phyloP scores from a whole-genome alignment of 31 red algal genomes.

The Endocladia muricata region DNA sequence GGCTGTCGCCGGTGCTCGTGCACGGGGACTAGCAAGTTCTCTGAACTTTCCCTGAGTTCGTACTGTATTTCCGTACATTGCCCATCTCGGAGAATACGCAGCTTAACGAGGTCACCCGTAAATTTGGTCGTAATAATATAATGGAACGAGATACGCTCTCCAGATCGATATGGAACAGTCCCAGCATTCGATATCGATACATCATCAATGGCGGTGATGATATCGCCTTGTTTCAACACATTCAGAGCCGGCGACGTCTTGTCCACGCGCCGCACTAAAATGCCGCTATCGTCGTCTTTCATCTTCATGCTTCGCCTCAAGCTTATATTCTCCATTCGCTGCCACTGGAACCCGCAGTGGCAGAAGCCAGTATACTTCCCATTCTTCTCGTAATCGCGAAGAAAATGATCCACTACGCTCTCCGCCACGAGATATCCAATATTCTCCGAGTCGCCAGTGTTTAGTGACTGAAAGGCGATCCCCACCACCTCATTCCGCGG shows the following conservation, averaged over 20 bases:
- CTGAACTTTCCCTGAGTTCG: conserved; percentile 46
- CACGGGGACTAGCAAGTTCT: conserved; percentile 67
- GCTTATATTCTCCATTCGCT: conserved; percentile 71
- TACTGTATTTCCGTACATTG: conserved; percentile 8
- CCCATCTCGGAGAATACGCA: conserved; percentile 67
- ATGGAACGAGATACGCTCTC: conserved; percentile 82
- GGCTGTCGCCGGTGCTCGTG: conserved; percentile 63
- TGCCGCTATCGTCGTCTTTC: conserved; percentile 43
- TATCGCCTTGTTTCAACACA: conserved; percentile 71
- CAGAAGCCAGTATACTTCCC: conserved; percentile 84
- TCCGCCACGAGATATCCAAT: conserved; percentile 87
- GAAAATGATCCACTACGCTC: conserved; percentile 78
- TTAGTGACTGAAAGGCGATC: conserved; percentile 82
- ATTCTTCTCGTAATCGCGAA: conserved; percentile 62
- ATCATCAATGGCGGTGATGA: conserved; percentile 78
- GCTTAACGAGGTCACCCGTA: conserved; percentile 48
- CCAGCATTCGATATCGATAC: conserved; percentile 80
- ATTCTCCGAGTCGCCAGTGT: conserved; percentile 65
- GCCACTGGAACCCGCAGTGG: conserved; percentile 68
- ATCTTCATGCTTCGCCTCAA: conserved; percentile 60
- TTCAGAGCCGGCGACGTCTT: conserved; percentile 42
- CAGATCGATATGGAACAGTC: conserved; percentile 75
- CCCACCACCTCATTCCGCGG: conserved; percentile 60
- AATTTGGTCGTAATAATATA: conserved; percentile 78
- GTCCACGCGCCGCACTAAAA: conserved; percentile 70